A percentile compares a stretch with the other conserved stretches of the same genome.
Conservation (phyloP, 225 moss, liverwort and hornwort genomes). For the Neckera pumila region DNA sequence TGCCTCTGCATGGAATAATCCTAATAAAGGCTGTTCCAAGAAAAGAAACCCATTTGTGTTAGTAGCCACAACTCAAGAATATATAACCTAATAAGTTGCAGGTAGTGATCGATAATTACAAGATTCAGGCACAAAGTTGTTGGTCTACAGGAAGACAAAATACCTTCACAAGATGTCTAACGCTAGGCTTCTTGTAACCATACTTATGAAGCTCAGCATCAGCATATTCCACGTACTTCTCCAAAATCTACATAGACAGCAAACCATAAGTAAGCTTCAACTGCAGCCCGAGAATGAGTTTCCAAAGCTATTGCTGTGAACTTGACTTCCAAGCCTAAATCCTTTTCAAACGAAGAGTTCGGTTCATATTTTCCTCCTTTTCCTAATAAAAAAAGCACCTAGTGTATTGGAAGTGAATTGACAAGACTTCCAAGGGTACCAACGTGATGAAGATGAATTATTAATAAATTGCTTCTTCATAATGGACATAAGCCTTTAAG, state of each 20-base stretch:
- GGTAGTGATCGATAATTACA: background rate
- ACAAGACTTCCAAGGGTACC: background rate
- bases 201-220: conserved; percentile 73
- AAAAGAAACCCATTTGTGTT: background rate
- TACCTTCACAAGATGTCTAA: conserved; percentile 86
- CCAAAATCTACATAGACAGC: conserved; percentile 47
- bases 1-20: conserved; percentile 41
- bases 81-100: background rate
- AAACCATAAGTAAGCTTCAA: background rate
- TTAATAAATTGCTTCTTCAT: background rate
- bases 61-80: background rate
- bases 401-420: background rate
- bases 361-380: background rate
- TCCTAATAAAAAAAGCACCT: background rate
- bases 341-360: background rate
- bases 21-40: conserved; percentile 39
- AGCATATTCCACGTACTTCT: conserved; percentile 78
- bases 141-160: background rate
- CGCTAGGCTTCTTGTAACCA: conserved; percentile 38
- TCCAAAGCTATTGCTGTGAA: background rate
- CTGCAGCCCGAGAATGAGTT: background rate
- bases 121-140: background rate
- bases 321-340: background rate
- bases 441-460: background rate
- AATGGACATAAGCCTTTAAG: background rate